Evolutionary conservation across 768 basidiomycete genomes (phyloP), one percentile per base, ranked within the genome.

Genomic region (Cyclocybe aegerita): DNA sequence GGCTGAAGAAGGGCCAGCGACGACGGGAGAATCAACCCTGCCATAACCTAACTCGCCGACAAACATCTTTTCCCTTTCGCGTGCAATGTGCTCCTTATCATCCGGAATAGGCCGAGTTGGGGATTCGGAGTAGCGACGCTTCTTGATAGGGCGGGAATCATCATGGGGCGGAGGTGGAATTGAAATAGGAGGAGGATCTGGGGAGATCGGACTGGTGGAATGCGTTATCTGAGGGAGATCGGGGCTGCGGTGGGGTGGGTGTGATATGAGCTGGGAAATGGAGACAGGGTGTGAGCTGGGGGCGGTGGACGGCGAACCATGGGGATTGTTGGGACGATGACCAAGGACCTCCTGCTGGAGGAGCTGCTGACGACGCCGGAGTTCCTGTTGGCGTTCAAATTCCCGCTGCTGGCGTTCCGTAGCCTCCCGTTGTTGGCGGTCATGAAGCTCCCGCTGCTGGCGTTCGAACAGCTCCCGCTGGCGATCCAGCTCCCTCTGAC

Each of bases 71-170:
- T 68, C 67, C 30, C 65, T 59, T 43, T 70, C 67, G 32, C 60
- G 62, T 30, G 59, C 57, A 46, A 70, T 61, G 38, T 60, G 63
- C 35, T 66, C 66, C 48, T 55, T 61, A 16, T 66, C 65, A 17
- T 66, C 60, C 14, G 53, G 32, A 39, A 50, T 50, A 41, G 53
- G 56, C 46, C 43, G 70, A 54, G 53, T 66, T 39, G 71, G 67
- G 32, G 74, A 71, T 39, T 71, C 68, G 7, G 77, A 77, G 56
- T 73, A 74, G 42, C 76, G 70, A 17, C 69, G 69, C 54, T 72
- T 76, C 63, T 77, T 77, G 57, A 57, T 58, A n/a, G 69, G 69
- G 17, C 63, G 67, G 8, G 55, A 54, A 48, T 64, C 60, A 9
- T 59, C 48, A 42, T 47, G 57, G 30, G 54, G 46, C 37, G 47